These are phyloP conservation scores for Corynascus novoguineensis DNA, from an alignment of 495 filamentous ascomycete genomes.

Conservation along the genomic window DNA sequence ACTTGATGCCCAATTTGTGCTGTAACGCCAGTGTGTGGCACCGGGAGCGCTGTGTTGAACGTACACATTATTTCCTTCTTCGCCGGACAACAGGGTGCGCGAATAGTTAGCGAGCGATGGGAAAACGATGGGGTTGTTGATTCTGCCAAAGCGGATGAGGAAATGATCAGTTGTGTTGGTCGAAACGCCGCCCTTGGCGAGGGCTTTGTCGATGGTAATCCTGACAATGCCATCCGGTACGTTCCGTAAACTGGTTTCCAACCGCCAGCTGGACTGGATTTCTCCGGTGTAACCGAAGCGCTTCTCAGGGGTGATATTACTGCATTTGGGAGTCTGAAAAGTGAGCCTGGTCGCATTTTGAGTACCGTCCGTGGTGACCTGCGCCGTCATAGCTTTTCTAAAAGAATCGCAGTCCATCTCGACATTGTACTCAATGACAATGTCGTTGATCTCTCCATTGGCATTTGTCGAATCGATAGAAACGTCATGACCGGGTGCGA, in stretches of 20 bases:
- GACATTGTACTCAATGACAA: constrained; percentile 56
- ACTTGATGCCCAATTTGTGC: constrained; percentile 53
- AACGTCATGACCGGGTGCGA: constrained; percentile 59
- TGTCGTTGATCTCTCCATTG: constrained; percentile 18
- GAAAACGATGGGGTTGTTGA: constrained; percentile 54
- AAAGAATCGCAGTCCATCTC: constrained; percentile 59
- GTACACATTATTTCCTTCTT: constrained; percentile 33
- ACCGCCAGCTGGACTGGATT: constrained; percentile 51
- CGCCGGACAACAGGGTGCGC: constrained; percentile 40
- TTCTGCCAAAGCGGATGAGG: constrained; percentile 46
- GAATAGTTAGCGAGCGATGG: constrained; percentile 60
- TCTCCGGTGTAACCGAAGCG: constrained; percentile 34
- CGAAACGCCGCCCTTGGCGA: constrained; percentile 28
- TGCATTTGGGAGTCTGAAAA: constrained; percentile 44
- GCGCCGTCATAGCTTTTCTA: constrained; percentile 40
- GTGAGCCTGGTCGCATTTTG: constrained; percentile 29
- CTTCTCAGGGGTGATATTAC: constrained; percentile 18
- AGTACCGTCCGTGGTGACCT: constrained; percentile 12
- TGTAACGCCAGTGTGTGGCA: constrained; percentile 61
- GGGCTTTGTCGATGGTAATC: constrained; percentile 54
- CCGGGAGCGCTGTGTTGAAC: constrained; percentile 58
- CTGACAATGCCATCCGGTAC: constrained; percentile 63
- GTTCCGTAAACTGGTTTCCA: constrained; percentile 48
- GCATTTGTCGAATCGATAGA: constrained; percentile 49
- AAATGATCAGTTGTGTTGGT: constrained; percentile 51